Evolutionary conservation across 1,139 yeast species (phyloP).

Genomic region (Lodderomyces metapsilosis): DNA sequence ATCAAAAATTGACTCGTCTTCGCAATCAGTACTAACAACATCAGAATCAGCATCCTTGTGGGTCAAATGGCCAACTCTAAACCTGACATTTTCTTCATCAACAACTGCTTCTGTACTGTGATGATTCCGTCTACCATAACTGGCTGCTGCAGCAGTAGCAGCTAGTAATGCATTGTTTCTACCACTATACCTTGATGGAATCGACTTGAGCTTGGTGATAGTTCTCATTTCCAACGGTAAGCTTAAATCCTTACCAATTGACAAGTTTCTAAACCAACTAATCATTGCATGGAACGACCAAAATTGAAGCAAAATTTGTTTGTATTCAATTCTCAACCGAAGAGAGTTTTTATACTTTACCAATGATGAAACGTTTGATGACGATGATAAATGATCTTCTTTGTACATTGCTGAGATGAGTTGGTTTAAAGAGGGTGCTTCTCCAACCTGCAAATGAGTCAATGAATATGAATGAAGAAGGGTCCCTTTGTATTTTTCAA

Average conservation of each 20-base stretch:
- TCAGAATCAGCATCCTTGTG: constrained; percentile 9
- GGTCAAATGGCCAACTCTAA: neutral
- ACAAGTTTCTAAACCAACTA: constrained; percentile 38
- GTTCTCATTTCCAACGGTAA: constrained; percentile 31
- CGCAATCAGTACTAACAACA: constrained; percentile 8
- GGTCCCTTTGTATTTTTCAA: constrained; percentile 24
- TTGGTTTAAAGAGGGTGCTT: constrained; percentile 37
- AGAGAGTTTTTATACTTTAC: constrained; percentile 37
- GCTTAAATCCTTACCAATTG: constrained; percentile 37
- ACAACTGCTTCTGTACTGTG: neutral
- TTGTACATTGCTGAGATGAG: constrained; percentile 28
- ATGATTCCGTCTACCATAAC: constrained; percentile 10
- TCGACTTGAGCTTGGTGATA: constrained; percentile 29
- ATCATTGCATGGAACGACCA: constrained; percentile 45
- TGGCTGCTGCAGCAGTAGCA: constrained; percentile 29
- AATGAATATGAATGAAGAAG: constrained; percentile 31
- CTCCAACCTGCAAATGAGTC: constrained; percentile 32
- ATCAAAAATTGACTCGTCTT: constrained; percentile 5
- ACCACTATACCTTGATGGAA: constrained; percentile 27
- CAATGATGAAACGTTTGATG: constrained; percentile 21
- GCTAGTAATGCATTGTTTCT: constrained; percentile 27
- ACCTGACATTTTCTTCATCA: neutral
- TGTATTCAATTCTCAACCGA: constrained; percentile 40
- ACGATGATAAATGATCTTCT: constrained; percentile 20
- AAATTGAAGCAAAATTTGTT: constrained; percentile 41